A percentile compares a stretch with the other conserved stretches of the same genome.
These are phyloP conservation scores for Tilletia walkeri DNA, from an alignment of 1,284 basidiomycete genomes.

Conservation along the genomic window DNA sequence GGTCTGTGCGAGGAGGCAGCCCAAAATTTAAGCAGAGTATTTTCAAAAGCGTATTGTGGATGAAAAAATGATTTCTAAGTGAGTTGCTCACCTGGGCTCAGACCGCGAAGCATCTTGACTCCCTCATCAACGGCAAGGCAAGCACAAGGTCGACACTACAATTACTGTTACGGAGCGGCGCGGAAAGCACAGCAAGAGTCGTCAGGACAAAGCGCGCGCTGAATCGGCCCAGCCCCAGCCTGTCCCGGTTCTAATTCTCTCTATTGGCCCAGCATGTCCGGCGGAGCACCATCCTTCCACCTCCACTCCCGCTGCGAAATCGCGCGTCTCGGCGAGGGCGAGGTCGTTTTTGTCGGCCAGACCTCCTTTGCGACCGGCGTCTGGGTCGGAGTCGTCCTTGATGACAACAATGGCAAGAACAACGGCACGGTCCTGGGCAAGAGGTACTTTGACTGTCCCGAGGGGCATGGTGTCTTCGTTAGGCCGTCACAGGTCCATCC, in stretches of 20 bases:
- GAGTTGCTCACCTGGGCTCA: no score
- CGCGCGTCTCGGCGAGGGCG: slow-evolving; percentile 67
- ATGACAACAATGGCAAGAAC: slow-evolving; percentile 78
- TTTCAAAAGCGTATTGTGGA: no score
- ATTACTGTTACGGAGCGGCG: not conserved
- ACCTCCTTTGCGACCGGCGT: slow-evolving; percentile 81
- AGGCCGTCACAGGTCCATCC: slow-evolving; percentile 79
- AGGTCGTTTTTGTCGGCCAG: slow-evolving; percentile 79
- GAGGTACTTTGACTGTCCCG: slow-evolving; percentile 78
- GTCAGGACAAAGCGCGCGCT: no score
- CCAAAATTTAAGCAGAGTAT: no score
- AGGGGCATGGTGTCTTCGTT: slow-evolving; percentile 83
- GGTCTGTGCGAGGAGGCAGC: not conserved
- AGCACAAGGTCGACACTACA: no score
- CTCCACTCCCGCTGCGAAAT: slow-evolving; percentile 24
- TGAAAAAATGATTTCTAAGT: no score
- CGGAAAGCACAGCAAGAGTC: not conserved
- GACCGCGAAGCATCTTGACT: no score
- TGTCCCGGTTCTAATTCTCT: no score
- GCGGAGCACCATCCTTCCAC: not conserved
- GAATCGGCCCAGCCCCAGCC: no score
- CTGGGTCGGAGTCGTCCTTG: slow-evolving; percentile 92
- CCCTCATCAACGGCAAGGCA: no score
- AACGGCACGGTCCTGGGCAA: slow-evolving; percentile 83
- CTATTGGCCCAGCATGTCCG: not conserved